A percentile compares a stretch with the other conserved stretches of the same genome.
Conservation (phyloP, 257 asterid species). For the Przewalskia tangutica region DNA sequence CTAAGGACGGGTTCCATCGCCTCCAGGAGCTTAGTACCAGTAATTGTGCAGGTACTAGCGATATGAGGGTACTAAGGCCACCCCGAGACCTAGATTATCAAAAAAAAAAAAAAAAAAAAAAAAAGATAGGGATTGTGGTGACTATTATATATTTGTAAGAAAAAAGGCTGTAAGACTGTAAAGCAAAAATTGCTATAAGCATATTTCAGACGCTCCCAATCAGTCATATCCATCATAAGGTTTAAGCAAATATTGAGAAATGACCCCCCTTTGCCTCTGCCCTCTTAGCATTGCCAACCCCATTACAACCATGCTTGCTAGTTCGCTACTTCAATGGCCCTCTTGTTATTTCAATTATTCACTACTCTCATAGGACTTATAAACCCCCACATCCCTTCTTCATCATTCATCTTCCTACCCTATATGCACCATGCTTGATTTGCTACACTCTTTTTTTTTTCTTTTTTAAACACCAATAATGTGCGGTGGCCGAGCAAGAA, state of each 20-base stretch:
- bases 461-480: no score
- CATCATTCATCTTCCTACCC: not conserved
- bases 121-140: not conserved
- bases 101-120: no score
- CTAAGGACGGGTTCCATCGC: no score
- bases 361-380: not conserved
- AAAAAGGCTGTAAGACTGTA: not conserved
- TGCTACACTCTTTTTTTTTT: not conserved
- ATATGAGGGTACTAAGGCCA: no score
- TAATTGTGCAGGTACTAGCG: no score
- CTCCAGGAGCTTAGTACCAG: no score
- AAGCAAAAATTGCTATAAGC: not conserved
- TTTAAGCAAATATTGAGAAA: not conserved
- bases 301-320: conserved; percentile 7
- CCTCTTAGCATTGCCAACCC: not conserved
- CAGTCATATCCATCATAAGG: not conserved
- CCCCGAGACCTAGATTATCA: no score
- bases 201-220: not conserved
- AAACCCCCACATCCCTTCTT: not conserved
- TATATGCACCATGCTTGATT: not conserved
- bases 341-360: not conserved
- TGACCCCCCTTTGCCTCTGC: not conserved
- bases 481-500: no score
- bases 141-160: not conserved
- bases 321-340: not conserved